These are phyloP conservation scores for Ceratobasidium sp. DNA, from an alignment of 1,284 basidiomycete genomes.

Conservation along the genomic window DNA sequence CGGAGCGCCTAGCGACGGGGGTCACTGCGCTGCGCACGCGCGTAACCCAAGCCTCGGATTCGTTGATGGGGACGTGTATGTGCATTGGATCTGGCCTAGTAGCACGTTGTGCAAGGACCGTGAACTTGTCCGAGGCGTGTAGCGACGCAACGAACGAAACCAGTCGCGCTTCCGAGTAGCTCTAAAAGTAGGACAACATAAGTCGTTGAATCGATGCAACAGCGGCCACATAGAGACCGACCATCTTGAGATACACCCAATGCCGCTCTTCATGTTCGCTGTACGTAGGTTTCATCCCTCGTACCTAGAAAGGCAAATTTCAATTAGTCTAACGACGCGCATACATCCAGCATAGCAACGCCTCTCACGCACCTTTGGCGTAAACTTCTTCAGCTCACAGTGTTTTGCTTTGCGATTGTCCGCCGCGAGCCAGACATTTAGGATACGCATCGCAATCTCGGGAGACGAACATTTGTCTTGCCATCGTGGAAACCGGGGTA, in stretches of 20 bases:
- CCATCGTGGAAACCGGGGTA: conserved; percentile 43
- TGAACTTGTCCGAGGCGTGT: conserved; percentile 31
- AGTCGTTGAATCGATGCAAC: background rate
- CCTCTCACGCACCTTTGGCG: conserved; percentile 26
- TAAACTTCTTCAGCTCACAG: conserved; percentile 39
- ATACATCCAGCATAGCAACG: background rate
- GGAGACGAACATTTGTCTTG: conserved; percentile 37
- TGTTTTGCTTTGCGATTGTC: conserved; percentile 42
- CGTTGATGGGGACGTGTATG: conserved; percentile 25
- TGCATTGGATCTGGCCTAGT: conserved; percentile 28
- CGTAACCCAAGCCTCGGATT: conserved; percentile 40
- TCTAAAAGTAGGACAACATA: conserved; percentile 1
- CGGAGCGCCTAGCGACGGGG: conserved; percentile 40
- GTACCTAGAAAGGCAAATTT: conserved; percentile 1
- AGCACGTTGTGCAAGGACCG: conserved; percentile 17
- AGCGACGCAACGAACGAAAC: conserved; percentile 18
- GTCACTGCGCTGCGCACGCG: conserved; percentile 38
- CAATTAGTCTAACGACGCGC: background rate
- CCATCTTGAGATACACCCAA: conserved; percentile 43
- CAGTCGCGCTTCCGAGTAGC: conserved; percentile 26
- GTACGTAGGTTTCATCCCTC: conserved; percentile 34
- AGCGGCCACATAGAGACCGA: background rate
- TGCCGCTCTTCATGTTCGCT: conserved; percentile 45
- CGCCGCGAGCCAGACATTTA: conserved; percentile 41
- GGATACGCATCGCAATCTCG: conserved; percentile 42